Base-by-base conservation (phyloP, 345 rosid genomes). In the Eucalyptus viminalis region DNA sequence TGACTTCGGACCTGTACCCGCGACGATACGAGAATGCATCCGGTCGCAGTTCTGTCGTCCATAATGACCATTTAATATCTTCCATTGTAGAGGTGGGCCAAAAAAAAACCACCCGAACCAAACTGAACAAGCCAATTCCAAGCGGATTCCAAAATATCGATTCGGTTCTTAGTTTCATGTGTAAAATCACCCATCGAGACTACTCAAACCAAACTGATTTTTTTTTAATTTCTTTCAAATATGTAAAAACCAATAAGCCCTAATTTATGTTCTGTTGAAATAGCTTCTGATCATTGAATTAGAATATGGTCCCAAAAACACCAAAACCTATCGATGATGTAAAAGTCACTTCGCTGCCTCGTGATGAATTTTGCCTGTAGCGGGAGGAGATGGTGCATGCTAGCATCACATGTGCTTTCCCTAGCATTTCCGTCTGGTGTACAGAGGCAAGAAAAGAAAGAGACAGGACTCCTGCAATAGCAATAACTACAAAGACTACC, bases 41-140 rank as follows among this genome's bases (percentile, higher is more conserved):
- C 5, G 10, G 9, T 65, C 40, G 11, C 80, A 4, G 6, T 67
- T 67, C 19, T 22, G 11, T 31, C 0, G 16, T 16, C 6, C 80
- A 31, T 16, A 16, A 31, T 9, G 4, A 31, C 40, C 27, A 25
- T 76, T 37, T 40, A 40, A 40, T 37, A 56, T 56, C 62, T 24
- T 24, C 27, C 62, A 24, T 56, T 56, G 62, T 22, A 56, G 62
- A 25, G 6, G 29, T 56, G 62, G 13, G 29, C 29, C 2, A 56
- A 56, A 56, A 56, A 10, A 24, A 24, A 2, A 56, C 29, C 62
- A 24, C 13, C 29, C 0, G 12, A 25, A 56, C 29, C 14, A 5
- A 25, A 56, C 29, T 1, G 3, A 56, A 56, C 6, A 0, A 1
- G 62, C 3, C 0, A 22, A 1, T 56, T 24, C 29, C 2, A 56